These are phyloP conservation scores for Tubosaeta sp. DNA, from an alignment of 768 basidiomycete genomes.

Conservation along the genomic window DNA sequence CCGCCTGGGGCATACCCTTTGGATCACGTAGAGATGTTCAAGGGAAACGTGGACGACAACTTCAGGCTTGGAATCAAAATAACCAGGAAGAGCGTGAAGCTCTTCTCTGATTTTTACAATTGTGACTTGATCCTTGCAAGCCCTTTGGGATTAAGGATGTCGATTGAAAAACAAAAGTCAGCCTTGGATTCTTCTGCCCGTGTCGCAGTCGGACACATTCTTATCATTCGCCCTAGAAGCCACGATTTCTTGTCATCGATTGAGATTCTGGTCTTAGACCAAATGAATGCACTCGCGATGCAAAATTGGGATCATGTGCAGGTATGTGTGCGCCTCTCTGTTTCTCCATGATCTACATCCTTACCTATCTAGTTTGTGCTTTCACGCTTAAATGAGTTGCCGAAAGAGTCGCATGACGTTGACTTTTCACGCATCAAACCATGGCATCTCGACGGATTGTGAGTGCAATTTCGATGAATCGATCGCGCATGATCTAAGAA, in stretches of 20 bases:
- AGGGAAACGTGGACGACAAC: slow-evolving; percentile 95
- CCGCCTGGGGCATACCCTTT: slow-evolving; percentile 73
- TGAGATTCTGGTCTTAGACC: slow-evolving; percentile 87
- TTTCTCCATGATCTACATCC: not conserved
- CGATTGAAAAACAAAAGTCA: slow-evolving; percentile 92
- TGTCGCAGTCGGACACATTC: not conserved
- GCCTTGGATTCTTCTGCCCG: slow-evolving; percentile 21
- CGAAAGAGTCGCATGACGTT: slow-evolving; percentile 88
- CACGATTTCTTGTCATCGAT: slow-evolving; percentile 92
- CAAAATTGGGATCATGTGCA: slow-evolving; percentile 99
- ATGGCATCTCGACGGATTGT: slow-evolving; percentile 97
- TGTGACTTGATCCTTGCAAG: slow-evolving; percentile 92
- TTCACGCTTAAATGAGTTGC: slow-evolving; percentile 79
- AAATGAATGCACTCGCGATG: slow-evolving; percentile 90
- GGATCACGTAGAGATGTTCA: slow-evolving; percentile 92
- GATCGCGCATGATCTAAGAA: slow-evolving; percentile 59
- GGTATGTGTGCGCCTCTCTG: slow-evolving; percentile 39
- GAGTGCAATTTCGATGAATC: slow-evolving; percentile 30
- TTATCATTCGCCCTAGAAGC: slow-evolving; percentile 43
- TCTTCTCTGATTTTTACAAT: slow-evolving; percentile 87
- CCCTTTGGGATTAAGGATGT: slow-evolving; percentile 85
- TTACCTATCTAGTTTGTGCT: slow-evolving; percentile 64
- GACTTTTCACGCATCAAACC: slow-evolving; percentile 98
- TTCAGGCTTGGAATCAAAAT: slow-evolving; percentile 91
- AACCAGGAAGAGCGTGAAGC: slow-evolving; percentile 86